These are phyloP conservation scores for Phytophthora brassicae DNA, from an alignment of 352 stramenopile genomes.

Conservation along the genomic window DNA sequence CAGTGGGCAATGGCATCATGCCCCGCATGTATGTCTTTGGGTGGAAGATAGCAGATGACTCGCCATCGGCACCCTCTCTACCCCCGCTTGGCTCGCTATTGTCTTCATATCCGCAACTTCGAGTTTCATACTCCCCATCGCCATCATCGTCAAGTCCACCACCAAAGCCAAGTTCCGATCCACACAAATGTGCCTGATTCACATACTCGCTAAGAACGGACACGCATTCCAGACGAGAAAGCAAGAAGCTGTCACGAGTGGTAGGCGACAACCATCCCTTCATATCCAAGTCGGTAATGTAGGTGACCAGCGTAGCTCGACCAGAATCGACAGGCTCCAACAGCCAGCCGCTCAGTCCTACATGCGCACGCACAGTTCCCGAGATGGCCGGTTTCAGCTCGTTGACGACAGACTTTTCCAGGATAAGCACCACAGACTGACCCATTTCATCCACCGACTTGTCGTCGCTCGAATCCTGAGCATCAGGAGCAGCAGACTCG, in stretches of 20 bases:
- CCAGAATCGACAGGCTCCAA: constrained; percentile 68
- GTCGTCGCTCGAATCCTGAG: constrained; percentile 32
- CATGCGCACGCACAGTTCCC: constrained; percentile 54
- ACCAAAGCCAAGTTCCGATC: constrained; percentile 50
- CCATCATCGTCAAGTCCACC: constrained; percentile 46
- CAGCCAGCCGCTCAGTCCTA: constrained; percentile 73
- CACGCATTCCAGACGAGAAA: constrained; percentile 64
- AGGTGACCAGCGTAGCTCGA: constrained; percentile 61
- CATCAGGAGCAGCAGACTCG: constrained; percentile 53
- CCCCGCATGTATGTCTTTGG: constrained; percentile 79
- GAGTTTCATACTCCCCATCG: constrained; percentile 35
- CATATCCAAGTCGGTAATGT: constrained; percentile 73
- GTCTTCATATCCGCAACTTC: constrained; percentile 37
- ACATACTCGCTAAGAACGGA: constrained; percentile 66
- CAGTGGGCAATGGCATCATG: constrained; percentile 73
- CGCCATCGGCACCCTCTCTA: constrained; percentile 32
- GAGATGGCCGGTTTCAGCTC: constrained; percentile 57
- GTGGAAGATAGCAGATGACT: constrained; percentile 54
- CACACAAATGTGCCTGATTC: constrained; percentile 59
- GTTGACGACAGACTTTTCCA: constrained; percentile 81
- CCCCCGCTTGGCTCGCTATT: constrained; percentile 35
- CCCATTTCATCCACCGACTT: constrained; percentile 50
- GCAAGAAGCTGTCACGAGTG: constrained; percentile 52
- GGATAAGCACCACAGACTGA: constrained; percentile 66
- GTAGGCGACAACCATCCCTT: constrained; percentile 48